Evolutionary conservation across 805 yeast species (phyloP).

Genomic region (Wickerhamomyces subpelliculosus): DNA sequence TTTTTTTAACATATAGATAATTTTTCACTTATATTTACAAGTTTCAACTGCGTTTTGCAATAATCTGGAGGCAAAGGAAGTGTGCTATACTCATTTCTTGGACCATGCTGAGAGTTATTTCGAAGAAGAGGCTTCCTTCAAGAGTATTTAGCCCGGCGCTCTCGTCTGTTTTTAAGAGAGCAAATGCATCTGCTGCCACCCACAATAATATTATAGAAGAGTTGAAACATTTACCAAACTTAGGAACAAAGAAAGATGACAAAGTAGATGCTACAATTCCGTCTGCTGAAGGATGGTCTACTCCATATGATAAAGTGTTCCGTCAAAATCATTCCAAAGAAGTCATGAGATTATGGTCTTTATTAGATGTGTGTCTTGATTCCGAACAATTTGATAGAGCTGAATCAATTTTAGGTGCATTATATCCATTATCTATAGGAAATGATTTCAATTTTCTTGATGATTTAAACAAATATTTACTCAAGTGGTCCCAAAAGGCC

Average conservation of each 20-base stretch:
- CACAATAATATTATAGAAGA: slow-evolving; percentile 7
- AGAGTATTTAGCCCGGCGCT: background rate
- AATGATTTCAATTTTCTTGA: slow-evolving; percentile 45
- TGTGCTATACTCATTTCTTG: no score
- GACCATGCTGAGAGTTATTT: background rate
- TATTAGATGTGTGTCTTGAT: slow-evolving; percentile 71
- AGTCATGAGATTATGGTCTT: slow-evolving; percentile 62
- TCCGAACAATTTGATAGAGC: slow-evolving; percentile 66
- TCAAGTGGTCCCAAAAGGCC: slow-evolving; percentile 30
- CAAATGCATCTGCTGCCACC: background rate
- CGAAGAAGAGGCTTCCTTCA: background rate
- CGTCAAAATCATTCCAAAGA: slow-evolving; percentile 38
- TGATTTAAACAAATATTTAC: slow-evolving; percentile 62
- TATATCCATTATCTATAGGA: slow-evolving; percentile 40
- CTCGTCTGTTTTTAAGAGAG: background rate
- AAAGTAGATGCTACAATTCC: slow-evolving; percentile 3
- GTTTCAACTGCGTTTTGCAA: no score
- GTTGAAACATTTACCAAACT: slow-evolving; percentile 8
- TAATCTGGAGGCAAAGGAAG: no score
- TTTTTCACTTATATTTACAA: background rate
- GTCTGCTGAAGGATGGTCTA: slow-evolving; percentile 11
- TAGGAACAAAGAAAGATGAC: slow-evolving; percentile 1
- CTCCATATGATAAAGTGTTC: slow-evolving; percentile 14
- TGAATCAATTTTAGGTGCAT: slow-evolving; percentile 53
- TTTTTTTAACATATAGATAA: background rate